These are phyloP conservation scores for Filosporella fistucella DNA, from an alignment of 495 filamentous ascomycete genomes.

Conservation along the genomic window DNA sequence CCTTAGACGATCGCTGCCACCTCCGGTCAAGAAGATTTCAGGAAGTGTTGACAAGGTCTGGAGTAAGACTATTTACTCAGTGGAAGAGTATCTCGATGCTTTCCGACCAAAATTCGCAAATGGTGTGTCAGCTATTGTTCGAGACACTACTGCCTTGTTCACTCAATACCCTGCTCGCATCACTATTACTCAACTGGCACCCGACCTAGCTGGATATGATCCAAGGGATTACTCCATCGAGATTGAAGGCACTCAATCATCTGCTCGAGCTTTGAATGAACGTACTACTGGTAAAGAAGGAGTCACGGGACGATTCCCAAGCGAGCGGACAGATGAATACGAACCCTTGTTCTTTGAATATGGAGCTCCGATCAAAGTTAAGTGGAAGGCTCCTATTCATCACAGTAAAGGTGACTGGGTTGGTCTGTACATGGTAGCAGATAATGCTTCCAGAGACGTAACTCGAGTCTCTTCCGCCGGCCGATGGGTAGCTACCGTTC, in stretches of 20 bases:
- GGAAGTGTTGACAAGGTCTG: slow-evolving; percentile 84
- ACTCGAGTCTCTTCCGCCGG: slow-evolving; percentile 83
- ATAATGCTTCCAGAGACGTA: slow-evolving; percentile 80
- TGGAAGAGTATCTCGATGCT: slow-evolving; percentile 85
- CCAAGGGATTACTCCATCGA: slow-evolving; percentile 75
- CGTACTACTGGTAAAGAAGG: slow-evolving; percentile 23
- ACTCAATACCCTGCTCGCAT: slow-evolving; percentile 85
- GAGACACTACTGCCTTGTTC: slow-evolving; percentile 84
- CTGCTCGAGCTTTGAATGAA: slow-evolving; percentile 41
- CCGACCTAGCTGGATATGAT: slow-evolving; percentile 80
- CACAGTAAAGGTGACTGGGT: slow-evolving; percentile 96
- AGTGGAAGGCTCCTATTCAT: slow-evolving; percentile 87
- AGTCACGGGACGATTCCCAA: slow-evolving; percentile 30
- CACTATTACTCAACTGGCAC: slow-evolving; percentile 75
- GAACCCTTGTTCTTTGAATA: slow-evolving; percentile 81
- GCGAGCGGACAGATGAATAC: slow-evolving; percentile 46
- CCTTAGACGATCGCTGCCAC: slow-evolving; percentile 80
- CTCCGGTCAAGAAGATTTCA: slow-evolving; percentile 66
- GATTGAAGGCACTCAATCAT: slow-evolving; percentile 61
- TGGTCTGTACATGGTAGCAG: slow-evolving; percentile 88
- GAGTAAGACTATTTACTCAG: slow-evolving; percentile 75
- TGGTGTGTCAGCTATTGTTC: slow-evolving; percentile 80
- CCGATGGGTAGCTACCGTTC: slow-evolving; percentile 80
- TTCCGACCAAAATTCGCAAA: slow-evolving; percentile 85
- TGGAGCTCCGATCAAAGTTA: slow-evolving; percentile 83